A percentile compares a stretch with the other conserved stretches of the same genome.
Evolutionary conservation across 371 early-diverging fungal genomes (phyloP).

Genomic region (Dentiscutata heterogama): DNA sequence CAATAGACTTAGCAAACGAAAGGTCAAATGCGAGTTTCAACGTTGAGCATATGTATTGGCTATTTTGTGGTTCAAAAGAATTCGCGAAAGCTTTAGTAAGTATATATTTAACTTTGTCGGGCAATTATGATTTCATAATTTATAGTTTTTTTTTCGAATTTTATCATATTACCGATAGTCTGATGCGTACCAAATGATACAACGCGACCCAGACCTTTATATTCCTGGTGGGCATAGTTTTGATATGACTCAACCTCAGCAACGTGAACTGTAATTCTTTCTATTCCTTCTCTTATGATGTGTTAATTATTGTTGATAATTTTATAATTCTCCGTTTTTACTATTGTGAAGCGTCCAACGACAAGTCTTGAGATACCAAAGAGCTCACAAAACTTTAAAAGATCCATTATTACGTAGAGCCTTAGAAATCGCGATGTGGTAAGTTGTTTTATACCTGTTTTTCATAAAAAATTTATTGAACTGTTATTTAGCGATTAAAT

Average conservation of each 20-base stretch:
- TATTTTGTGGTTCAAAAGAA: slow-evolving; percentile 63
- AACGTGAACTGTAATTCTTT: slow-evolving; percentile 65
- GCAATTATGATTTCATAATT: neutral
- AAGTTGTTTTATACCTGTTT: neutral
- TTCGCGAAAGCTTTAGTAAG: slow-evolving; percentile 58
- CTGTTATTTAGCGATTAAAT: neutral
- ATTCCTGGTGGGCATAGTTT: slow-evolving; percentile 65
- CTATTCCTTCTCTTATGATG: neutral
- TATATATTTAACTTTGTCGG: too few species aligned
- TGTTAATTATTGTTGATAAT: neutral
- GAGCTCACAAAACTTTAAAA: slow-evolving; percentile 52
- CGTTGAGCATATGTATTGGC: slow-evolving; percentile 60
- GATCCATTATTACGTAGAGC: slow-evolving; percentile 49
- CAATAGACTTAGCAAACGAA: slow-evolving; percentile 64
- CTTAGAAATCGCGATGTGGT: slow-evolving; percentile 52
- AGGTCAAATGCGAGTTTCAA: slow-evolving; percentile 67
- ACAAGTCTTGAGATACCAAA: slow-evolving; percentile 62
- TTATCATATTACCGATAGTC: neutral
- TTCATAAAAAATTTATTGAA: neutral
- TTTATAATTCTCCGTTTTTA: too few species aligned
- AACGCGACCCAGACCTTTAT: slow-evolving; percentile 67
- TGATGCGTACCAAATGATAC: slow-evolving; percentile 63
- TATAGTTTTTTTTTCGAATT: neutral
- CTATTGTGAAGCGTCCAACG: slow-evolving; percentile 60
- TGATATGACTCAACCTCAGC: slow-evolving; percentile 65